A percentile compares a stretch with the other conserved stretches of the same genome.
phyloP scores from a whole-genome alignment of 495 filamentous ascomycete genomes.

The Penicillium roqueforti region DNA sequence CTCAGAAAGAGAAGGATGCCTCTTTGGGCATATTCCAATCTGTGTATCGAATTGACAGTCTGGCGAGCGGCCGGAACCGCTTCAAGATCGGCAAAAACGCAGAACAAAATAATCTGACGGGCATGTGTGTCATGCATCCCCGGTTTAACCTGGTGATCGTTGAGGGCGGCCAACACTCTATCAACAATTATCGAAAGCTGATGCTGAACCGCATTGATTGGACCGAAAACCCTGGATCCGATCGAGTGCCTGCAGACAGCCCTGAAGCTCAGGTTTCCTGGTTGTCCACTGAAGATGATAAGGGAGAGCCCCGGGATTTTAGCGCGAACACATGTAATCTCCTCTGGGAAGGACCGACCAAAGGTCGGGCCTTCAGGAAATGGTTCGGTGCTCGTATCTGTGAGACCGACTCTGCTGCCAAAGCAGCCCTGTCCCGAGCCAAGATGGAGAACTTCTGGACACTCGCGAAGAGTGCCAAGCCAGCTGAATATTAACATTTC shows the following conservation, averaged over 20 bases:
- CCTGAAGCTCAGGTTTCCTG: constrained; percentile 61
- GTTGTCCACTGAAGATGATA: constrained; percentile 73
- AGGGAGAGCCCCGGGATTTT: constrained; percentile 75
- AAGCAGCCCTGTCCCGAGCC: constrained; percentile 67
- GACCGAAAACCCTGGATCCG: constrained; percentile 78
- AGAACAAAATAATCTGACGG: constrained; percentile 78
- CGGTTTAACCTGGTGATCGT: constrained; percentile 84
- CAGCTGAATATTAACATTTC: constrained; percentile 25
- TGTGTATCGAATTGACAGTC: constrained; percentile 82
- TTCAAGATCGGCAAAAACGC: constrained; percentile 92
- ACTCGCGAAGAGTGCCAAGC: constrained; percentile 70
- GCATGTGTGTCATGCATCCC: constrained; percentile 84
- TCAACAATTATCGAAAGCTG: constrained; percentile 78
- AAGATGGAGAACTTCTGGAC: constrained; percentile 98
- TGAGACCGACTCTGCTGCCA: constrained; percentile 83
- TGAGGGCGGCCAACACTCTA: constrained; percentile 79
- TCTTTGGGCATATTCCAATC: constrained; percentile 75
- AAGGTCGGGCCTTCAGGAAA: constrained; percentile 70
- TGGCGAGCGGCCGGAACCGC: constrained; percentile 85
- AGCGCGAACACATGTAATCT: constrained; percentile 72
- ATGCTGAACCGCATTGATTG: constrained; percentile 93
- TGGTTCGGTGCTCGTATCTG: constrained; percentile 77
- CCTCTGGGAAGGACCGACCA: constrained; percentile 84
- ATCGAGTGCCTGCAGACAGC: constrained; percentile 56
- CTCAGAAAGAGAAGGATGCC: constrained; percentile 83